Evolutionary conservation across 1,284 basidiomycete genomes (phyloP).

Genomic region (Trametes versicolor): DNA sequence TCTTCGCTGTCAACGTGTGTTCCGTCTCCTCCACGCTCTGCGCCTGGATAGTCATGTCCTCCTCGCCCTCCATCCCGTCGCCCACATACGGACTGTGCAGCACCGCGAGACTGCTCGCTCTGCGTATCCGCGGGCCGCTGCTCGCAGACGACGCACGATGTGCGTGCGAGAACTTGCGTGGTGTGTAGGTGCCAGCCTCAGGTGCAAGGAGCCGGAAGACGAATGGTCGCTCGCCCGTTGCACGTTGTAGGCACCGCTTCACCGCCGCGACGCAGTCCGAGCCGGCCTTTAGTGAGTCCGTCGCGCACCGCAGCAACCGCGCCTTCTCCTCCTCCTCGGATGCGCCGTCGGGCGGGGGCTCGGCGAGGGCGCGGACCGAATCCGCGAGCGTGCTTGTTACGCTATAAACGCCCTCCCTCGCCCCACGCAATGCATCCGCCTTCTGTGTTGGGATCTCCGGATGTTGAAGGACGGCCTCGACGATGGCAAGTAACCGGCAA

Average conservation of each 20-base stretch:
- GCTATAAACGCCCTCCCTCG: conserved; percentile 87
- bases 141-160: conserved; percentile 29
- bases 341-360: conserved; percentile 57
- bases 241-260: conserved; percentile 77
- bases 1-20: conserved; percentile 28
- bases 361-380: conserved; percentile 79
- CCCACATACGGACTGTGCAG: conserved; percentile 46
- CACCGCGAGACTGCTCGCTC: conserved; percentile 46
- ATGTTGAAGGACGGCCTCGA: conserved; percentile 87
- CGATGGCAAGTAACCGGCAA: conserved; percentile 90
- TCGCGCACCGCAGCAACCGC: conserved; percentile 82
- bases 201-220: conserved; percentile 67
- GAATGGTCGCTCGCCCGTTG: conserved; percentile 68
- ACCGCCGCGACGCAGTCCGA: conserved; percentile 90
- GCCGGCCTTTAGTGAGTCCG: conserved; percentile 86
- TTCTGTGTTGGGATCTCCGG: conserved; percentile 66
- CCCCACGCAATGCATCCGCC: conserved; percentile 67
- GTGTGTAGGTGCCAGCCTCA: conserved; percentile 54
- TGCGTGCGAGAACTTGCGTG: conserved; percentile 53
- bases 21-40: conserved; percentile 43
- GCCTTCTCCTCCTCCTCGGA: conserved; percentile 87
- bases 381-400: conserved; percentile 91
- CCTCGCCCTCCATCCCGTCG: conserved; percentile 49
- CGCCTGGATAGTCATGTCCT: conserved; percentile 65
- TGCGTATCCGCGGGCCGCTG: conserved; percentile 45